A percentile compares a stretch with the other conserved stretches of the same genome.
Evolutionary conservation across 306 rosid species (phyloP).

Genomic region (Trifolium repens): DNA sequence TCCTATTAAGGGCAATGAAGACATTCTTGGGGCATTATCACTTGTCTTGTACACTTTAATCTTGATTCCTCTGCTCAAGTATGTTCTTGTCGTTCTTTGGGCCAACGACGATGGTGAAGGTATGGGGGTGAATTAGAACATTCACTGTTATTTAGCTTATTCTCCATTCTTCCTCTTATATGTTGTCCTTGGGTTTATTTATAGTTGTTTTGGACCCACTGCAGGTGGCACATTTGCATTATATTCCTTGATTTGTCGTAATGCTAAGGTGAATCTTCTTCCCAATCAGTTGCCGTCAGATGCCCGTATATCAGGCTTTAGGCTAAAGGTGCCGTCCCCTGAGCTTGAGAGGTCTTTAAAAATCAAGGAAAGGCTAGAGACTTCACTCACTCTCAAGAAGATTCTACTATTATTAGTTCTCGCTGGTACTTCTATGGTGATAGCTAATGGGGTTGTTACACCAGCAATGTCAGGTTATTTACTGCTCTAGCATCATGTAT

Average conservation of each 20-base stretch:
- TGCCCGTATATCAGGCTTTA: conserved; percentile 92
- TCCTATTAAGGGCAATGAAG: conserved; percentile 83
- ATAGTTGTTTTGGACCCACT: conserved; percentile 44
- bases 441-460: conserved; percentile 96
- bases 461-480: conserved; percentile 90
- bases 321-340: conserved; percentile 94
- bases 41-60: conserved; percentile 88
- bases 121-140: conserved; percentile 35
- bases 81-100: conserved; percentile 91
- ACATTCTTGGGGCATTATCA: conserved; percentile 90
- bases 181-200: conserved; percentile 5
- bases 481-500: conserved; percentile 25
- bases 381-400: conserved; percentile 83
- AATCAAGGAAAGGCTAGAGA: conserved; percentile 91
- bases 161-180: not conserved
- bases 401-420: conserved; percentile 82
- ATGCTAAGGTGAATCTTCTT: conserved; percentile 98
- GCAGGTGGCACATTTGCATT: conserved; percentile 99
- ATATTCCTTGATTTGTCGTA: conserved; percentile 98
- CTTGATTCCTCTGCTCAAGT: conserved; percentile 92
- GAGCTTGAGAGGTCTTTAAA: conserved; percentile 97
- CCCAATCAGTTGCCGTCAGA: conserved; percentile 98
- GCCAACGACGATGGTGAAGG: conserved; percentile 99
- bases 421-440: conserved; percentile 98
- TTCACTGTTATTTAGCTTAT: not conserved